Conservation (phyloP, 441 rosid species). For the Bruguiera hainesii region DNA sequence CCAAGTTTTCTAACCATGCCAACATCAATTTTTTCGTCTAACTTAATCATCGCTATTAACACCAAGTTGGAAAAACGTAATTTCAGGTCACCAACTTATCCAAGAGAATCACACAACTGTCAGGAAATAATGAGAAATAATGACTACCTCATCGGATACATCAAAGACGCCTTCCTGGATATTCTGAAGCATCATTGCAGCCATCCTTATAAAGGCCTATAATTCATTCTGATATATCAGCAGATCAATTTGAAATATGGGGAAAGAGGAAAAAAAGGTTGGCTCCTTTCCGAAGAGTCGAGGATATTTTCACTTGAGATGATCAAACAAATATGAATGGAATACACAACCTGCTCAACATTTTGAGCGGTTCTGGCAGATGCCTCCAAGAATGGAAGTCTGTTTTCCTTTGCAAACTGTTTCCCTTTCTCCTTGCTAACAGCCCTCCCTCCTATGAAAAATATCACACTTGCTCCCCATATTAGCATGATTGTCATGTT, state of each 20-base stretch:
- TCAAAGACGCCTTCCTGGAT: constrained; percentile 93
- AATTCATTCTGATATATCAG: neutral
- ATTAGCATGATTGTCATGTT: neutral
- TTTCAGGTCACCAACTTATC: too few relatives aligned
- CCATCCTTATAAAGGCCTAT: constrained; percentile 85
- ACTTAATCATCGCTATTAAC: too few relatives aligned
- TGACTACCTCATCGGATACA: constrained; percentile 71
- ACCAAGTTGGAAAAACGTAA: too few relatives aligned
- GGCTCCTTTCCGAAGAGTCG: neutral
- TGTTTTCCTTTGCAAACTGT: neutral
- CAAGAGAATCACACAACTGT: too few relatives aligned
- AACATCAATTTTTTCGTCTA: too few relatives aligned
- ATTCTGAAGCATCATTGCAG: constrained; percentile 77
- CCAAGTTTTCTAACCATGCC: neutral
- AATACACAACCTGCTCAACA: too few relatives aligned
- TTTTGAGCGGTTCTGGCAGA: neutral
- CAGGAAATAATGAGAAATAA: constrained; percentile 12
- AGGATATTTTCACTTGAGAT: too few relatives aligned
- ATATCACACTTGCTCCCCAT: too few relatives aligned
- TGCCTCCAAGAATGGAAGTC: neutral
- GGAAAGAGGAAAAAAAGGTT: too few relatives aligned
- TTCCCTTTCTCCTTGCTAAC: neutral
- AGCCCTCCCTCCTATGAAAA: too few relatives aligned
- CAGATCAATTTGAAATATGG: too few relatives aligned
- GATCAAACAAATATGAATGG: too few relatives aligned